Base-by-base conservation (phyloP, 2,329 filamentous ascomycete species). In the Pezicula rhizophila region DNA sequence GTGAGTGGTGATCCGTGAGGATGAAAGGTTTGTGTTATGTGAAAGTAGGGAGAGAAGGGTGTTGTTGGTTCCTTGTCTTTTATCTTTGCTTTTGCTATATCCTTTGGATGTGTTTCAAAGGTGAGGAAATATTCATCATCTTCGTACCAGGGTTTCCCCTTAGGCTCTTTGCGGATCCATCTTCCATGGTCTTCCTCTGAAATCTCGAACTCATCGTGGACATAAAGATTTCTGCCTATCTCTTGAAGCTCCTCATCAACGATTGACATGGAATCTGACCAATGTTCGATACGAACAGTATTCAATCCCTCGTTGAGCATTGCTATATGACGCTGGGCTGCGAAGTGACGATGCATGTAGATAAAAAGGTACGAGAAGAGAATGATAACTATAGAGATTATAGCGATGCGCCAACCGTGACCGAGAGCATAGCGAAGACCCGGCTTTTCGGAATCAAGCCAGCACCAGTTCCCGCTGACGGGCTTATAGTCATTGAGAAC, bases 381-480 rank as follows among this genome's bases (percentile, higher is more conserved):
- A 5, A 23, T 23, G 23, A 68, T 57, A 1, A 64, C 66, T 6
- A 55, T 53, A 40, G 64, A 20, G 40, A 70, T 66, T 37, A 69
- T 68, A 10, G 59, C 53, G 37, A 69, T 59, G 8, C 68, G 62
- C 67, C 67, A 70, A 20, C 60, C 66, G 47, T 70, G 67, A 1
- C 63, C 66, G 17, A 70, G 58, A 2, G 54, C 62, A 49, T 69
- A 70, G 15, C 68, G 64, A 7, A 68, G 57, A 17, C 56, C 59
- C 12, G 53, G 52, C 25, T 57, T 54, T 15, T 62, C 54, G 12
- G 53, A 46, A 37, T 59, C 50, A 43, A 70, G 67, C 68, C 68
- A 70, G 56, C 68, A 70, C 68, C 67, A 70, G 47, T 70, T 70
- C 1, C 67, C 67, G 31, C 62, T 69, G 0, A 72, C 69, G 26